These are phyloP conservation scores for Trichoderma harzianum DNA, from an alignment of 2,329 filamentous ascomycete species.

Conservation along the genomic window DNA sequence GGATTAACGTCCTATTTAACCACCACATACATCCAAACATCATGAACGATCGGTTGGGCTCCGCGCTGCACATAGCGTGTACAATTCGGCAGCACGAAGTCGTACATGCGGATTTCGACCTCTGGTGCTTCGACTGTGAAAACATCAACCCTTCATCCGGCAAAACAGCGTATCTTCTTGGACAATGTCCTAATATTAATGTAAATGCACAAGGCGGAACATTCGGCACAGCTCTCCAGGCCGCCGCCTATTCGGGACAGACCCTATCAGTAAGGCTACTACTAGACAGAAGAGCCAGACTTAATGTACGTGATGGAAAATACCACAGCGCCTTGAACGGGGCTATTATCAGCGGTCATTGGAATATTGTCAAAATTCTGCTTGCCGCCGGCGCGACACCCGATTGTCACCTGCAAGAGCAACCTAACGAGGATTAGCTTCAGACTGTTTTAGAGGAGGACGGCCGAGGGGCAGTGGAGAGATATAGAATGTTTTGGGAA, in stretches of 20 bases:
- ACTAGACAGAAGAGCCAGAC: not conserved
- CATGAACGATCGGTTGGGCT: not conserved
- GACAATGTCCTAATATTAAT: not conserved
- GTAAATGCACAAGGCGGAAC: not conserved
- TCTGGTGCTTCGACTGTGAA: accelerated
- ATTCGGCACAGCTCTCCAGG: not conserved
- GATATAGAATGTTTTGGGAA: no score
- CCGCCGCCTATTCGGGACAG: not conserved
- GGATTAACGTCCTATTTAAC: not conserved
- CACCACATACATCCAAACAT: not conserved
- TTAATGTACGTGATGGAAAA: not conserved
- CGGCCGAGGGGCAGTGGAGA: no score
- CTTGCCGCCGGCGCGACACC: not conserved
- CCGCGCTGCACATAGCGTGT: not conserved
- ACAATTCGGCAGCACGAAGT: not conserved
- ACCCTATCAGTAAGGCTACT: not conserved
- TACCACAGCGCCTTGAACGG: not conserved
- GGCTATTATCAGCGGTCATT: not conserved
- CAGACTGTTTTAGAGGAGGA: not conserved
- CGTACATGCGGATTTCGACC: not conserved
- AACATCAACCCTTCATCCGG: accelerated
- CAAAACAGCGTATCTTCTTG: not conserved
- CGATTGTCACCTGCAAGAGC: not conserved
- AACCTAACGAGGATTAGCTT: not conserved
- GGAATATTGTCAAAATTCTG: not conserved